Base-by-base conservation (phyloP, 768 basidiomycete genomes). In the Termitomyces sp. region DNA sequence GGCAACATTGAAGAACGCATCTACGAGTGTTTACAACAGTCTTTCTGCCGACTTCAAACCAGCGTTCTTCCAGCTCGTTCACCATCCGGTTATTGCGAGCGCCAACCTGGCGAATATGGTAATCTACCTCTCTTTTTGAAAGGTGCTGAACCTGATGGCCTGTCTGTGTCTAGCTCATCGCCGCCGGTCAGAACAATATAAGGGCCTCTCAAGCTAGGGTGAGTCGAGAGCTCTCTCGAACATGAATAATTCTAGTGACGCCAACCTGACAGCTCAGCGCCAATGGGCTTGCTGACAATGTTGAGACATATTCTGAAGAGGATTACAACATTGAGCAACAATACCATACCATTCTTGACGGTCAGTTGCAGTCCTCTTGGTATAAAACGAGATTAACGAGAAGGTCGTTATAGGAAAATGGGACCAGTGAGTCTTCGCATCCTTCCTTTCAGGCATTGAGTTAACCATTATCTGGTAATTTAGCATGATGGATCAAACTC, bases 401-500 rank as follows among this genome's bases (percentile, higher is more conserved):
- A 48, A 36, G 28, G 2, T 62, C 5, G 46, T 33, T 57, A 1
- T 49, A 82, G 83, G 83, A 2, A 86, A 88, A 80, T 88, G 88
- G 88, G 78, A 83, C 63, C 85, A 85, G 82, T 84, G 12, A 28
- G 32, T 24, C 42, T 57, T n/a, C 12, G 13, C 4, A 22, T 39
- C 16, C 38, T n/a, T 44, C 8, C n/a, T 63, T 45, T 38, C 39
- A n/a, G 22, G 54, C 11, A n/a, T n/a, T 8, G 8, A 16, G 49
- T 55, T 38, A 63, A 38, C 15, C 32, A n/a, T 48, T 20, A 16
- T 45, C 20, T 24, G 49, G 15, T 36, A 49, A 28, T 35, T 15
- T 42, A 82, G 81, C 66, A 88, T 90, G 81, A 87, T 90, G 84
- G 85, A 87, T 67, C 87, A 89, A 67, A 86, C 86, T 28, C 86